Base-by-base conservation (phyloP, 768 basidiomycete genomes). In the Agrocybe praecox region DNA sequence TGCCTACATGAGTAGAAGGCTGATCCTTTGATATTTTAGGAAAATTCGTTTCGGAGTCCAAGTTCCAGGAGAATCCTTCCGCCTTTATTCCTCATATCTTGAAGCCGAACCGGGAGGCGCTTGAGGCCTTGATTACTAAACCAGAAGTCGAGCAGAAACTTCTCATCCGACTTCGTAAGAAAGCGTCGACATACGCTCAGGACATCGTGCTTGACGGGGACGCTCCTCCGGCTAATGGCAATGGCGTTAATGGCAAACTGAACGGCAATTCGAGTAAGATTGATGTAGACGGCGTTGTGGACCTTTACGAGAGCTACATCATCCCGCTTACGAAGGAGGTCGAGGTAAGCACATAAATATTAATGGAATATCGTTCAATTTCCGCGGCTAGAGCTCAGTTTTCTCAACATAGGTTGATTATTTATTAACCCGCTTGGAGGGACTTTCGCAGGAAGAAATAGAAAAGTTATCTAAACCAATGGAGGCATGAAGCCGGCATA, bases 241-340 rank as follows among this genome's bases (percentile, higher is more conserved):
- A 68, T 32, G 83, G 82, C 11, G 65, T 79, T 63, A 59, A 76
- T 69, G 64, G 73, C 51, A 67, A 72, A 40, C n/a, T 6, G 56
- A 69, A 60, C 10, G 63, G 74, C 53, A 65, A 69, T 56, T 61
- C 71, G 44, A 67, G 78, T 6, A 96, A 95, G 78, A 92, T 99
- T 58, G 95, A 97, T 57, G 89, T 95, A 0, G 93, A 95, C 61
- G 88, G 90, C 42, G 94, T 99, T 15, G 90, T 97, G 21, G 88
- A 93, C 67, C 72, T 99, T 59, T 99, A 99, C 67, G 88, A 95
- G 68, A 91, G 89, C 67, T 94, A 89, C 66, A 95, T 99, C 61
- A 99, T 99, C 56, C 97, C 97, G 9, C 71, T 99, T 62, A 99
- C 97, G 0, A 98, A 96, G 72, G 94, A 97, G 68, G 93, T 99